Evolutionary conservation across 2,329 filamentous ascomycete genomes (phyloP).

Genomic region (Dothiorella sarmentorum): DNA sequence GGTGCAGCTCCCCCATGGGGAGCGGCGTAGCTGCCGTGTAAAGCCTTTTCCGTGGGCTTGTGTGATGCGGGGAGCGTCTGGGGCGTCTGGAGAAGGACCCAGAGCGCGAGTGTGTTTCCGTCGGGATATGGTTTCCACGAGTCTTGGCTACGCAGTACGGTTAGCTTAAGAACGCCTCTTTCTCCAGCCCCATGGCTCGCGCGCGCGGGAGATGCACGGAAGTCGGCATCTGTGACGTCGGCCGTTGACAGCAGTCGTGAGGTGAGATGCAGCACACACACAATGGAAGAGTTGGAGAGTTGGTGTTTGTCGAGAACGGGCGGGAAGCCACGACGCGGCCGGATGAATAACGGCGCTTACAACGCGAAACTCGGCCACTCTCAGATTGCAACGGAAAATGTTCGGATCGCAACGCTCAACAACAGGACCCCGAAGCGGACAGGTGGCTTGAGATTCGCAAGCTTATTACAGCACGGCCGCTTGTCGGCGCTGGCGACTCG

Average conservation of each 20-base stretch:
- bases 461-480: not conserved
- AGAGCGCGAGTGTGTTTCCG: slow-evolving; percentile 1
- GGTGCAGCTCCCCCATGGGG: not conserved
- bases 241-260: not conserved
- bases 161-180: slow-evolving; percentile 12
- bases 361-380: not conserved
- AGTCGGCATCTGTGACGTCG: not conserved
- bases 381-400: not conserved
- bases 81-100: not conserved
- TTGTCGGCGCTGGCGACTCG: not conserved
- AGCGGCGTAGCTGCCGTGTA: not conserved
- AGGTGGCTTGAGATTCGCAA: not conserved
- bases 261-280: not conserved
- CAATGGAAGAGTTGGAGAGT: not conserved
- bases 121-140: slow-evolving; percentile 4
- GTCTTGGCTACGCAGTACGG: not conserved
- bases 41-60: not conserved
- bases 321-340: not conserved
- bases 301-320: not conserved
- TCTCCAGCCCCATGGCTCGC: not conserved
- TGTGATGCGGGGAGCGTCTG: not conserved
- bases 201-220: not conserved
- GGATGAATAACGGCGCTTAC: not conserved
- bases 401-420: not conserved
- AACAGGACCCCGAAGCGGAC: not conserved